These are phyloP conservation scores for Mucor plumbeus DNA, from an alignment of 371 early-diverging fungal species.

Conservation along the genomic window DNA sequence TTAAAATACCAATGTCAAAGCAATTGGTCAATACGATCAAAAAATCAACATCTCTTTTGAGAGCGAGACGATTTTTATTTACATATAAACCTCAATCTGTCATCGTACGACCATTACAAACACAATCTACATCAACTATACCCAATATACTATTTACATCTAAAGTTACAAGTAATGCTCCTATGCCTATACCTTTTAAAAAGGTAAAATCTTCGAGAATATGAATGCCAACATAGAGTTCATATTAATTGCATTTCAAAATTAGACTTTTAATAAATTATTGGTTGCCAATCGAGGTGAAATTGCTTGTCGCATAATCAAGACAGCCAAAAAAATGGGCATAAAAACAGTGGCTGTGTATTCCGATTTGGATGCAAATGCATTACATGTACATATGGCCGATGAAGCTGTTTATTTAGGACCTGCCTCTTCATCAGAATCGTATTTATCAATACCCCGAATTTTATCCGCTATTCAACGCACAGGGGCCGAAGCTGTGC, in stretches of 20 bases:
- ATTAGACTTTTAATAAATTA: slow-evolving; percentile 54
- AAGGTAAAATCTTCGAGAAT: slow-evolving; percentile 2
- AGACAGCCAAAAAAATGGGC: slow-evolving; percentile 75
- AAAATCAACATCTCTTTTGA: neutral
- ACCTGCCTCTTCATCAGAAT: slow-evolving; percentile 65
- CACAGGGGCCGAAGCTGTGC: slow-evolving; percentile 79
- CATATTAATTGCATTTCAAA: neutral
- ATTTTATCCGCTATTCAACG: slow-evolving; percentile 64
- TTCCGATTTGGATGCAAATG: slow-evolving; percentile 87
- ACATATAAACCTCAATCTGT: neutral
- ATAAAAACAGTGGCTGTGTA: slow-evolving; percentile 96
- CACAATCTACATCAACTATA: slow-evolving; percentile 1
- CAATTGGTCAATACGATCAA: neutral
- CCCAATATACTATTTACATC: neutral
- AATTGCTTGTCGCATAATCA: slow-evolving; percentile 59
- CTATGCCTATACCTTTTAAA: neutral
- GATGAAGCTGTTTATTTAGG: slow-evolving; percentile 80
- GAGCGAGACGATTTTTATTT: neutral
- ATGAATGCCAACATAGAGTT: neutral
- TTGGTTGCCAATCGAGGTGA: slow-evolving; percentile 64
- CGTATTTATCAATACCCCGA: slow-evolving; percentile 73
- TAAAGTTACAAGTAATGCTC: neutral
- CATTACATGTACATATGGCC: slow-evolving; percentile 83
- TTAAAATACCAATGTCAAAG: neutral
- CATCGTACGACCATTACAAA: neutral